Conservation (phyloP, 768 basidiomycete genomes). For the Collybia sordida region DNA sequence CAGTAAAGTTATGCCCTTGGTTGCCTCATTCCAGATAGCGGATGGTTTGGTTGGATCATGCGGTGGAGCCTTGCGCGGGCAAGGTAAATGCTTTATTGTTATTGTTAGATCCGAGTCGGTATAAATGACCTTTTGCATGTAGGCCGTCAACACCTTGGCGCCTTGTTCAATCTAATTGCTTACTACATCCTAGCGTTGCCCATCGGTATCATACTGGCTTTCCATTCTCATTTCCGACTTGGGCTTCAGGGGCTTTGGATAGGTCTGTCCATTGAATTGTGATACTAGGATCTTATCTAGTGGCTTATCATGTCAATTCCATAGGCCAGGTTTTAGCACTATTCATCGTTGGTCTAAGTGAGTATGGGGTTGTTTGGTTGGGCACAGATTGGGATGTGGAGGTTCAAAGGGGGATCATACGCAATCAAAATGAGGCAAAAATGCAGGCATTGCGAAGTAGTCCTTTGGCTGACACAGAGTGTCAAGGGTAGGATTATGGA, state of each 20-base stretch:
- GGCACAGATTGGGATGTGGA: slow-evolving; percentile 65
- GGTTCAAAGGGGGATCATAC: slow-evolving; percentile 49
- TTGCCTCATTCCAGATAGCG: slow-evolving; percentile 65
- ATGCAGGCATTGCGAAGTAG: neutral
- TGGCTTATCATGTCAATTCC: neutral
- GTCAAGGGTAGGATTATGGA: too few species aligned
- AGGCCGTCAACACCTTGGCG: slow-evolving; percentile 75
- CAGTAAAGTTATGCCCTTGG: slow-evolving; percentile 67
- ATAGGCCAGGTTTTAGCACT: slow-evolving; percentile 73
- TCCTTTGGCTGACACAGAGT: too few species aligned
- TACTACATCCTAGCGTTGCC: slow-evolving; percentile 83
- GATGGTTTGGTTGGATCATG: slow-evolving; percentile 71
- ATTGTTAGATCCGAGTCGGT: neutral
- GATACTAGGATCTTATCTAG: slow-evolving; percentile 26
- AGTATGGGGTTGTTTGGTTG: slow-evolving; percentile 61
- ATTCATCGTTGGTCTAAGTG: slow-evolving; percentile 68
- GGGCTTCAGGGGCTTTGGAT: slow-evolving; percentile 80
- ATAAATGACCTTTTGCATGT: neutral
- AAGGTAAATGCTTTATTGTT: slow-evolving; percentile 43
- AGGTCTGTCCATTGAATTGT: slow-evolving; percentile 38
- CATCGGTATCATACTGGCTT: slow-evolving; percentile 72
- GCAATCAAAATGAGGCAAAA: slow-evolving; percentile 34
- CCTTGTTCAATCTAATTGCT: slow-evolving; percentile 69
- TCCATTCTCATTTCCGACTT: slow-evolving; percentile 39
- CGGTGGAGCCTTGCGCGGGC: slow-evolving; percentile 76